These are phyloP conservation scores for Lophium mytilinum DNA, from an alignment of 495 filamentous ascomycete species.

Conservation along the genomic window DNA sequence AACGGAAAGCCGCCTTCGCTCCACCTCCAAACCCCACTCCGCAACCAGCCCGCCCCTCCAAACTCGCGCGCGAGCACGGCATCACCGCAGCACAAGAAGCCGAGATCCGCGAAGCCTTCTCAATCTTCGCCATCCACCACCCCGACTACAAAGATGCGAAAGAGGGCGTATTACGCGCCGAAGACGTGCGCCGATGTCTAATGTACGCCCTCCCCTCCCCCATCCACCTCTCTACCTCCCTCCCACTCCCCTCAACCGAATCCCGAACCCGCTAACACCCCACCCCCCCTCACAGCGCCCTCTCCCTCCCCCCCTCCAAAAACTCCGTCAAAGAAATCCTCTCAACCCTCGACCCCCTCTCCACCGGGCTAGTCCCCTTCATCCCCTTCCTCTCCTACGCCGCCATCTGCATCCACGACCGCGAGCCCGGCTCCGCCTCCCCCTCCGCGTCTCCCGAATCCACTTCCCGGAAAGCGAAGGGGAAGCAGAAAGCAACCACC, in stretches of 20 bases:
- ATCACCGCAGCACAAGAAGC: constrained; percentile 74
- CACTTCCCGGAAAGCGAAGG: too few relatives aligned
- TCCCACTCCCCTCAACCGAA: too few relatives aligned
- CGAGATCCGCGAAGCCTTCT: constrained; percentile 85
- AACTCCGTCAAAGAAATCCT: constrained; percentile 54
- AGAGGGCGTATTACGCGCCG: constrained; percentile 63
- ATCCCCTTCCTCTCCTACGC: constrained; percentile 72
- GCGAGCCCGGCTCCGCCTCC: constrained; percentile 43
- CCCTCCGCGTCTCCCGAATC: constrained; percentile 21
- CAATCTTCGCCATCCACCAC: constrained; percentile 55
- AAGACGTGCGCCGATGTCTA: constrained; percentile 73
- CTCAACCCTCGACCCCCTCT: constrained; percentile 67
- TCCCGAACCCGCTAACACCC: too few relatives aligned
- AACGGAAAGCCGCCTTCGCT: constrained; percentile 29
- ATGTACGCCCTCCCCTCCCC: constrained; percentile 48
- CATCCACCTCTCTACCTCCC: too few relatives aligned
- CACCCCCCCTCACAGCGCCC: constrained; percentile 42
- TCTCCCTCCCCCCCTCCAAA: constrained; percentile 62
- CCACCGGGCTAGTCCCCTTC: constrained; percentile 71
- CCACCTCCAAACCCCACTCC: constrained; percentile 13
- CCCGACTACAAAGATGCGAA: constrained; percentile 59
- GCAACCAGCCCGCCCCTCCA: constrained; percentile 52
- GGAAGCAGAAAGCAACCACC: too few relatives aligned
- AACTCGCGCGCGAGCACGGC: constrained; percentile 81
- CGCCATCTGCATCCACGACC: constrained; percentile 63